Percentiles rank a stretch among this genome's conserved stretches.
Conservation (phyloP, 1,284 basidiomycete species). For the Trichosporon inkin region DNA sequence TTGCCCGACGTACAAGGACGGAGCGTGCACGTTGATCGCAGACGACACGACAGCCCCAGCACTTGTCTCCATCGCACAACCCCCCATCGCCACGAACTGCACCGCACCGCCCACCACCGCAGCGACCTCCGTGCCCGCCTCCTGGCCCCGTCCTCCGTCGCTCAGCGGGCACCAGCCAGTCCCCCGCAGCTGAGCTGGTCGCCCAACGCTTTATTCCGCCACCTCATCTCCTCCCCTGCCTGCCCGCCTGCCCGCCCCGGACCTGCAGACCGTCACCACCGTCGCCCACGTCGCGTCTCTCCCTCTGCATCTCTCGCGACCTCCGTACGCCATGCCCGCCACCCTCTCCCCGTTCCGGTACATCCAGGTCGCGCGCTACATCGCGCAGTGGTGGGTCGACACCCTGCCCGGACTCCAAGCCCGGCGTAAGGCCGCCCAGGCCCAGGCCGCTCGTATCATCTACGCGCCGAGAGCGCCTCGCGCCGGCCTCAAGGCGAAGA, state of each 20-base stretch:
- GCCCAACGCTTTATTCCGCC: conserved; percentile 5
- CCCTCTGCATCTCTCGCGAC: not conserved
- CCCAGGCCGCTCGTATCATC: conserved; percentile 19
- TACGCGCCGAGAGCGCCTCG: conserved; percentile 14
- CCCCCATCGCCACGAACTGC: not conserved
- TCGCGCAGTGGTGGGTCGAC: conserved; percentile 41
- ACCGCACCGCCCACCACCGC: conserved; percentile 6
- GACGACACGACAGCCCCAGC: not conserved
- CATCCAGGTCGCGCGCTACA: conserved; percentile 40
- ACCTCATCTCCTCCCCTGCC: not conserved
- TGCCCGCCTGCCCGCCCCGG: conserved; percentile 2
- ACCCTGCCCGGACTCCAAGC: conserved; percentile 24
- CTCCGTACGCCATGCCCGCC: conserved; percentile 26
- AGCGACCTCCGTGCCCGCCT: not conserved
- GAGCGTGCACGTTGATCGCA: conserved; percentile 5
- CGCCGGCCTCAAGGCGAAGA: not conserved
- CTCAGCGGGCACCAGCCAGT: conserved; percentile 10
- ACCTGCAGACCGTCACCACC: conserved; percentile 1
- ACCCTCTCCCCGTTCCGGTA: conserved; percentile 46
- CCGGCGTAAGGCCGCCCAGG: conserved; percentile 28
- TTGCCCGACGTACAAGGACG: not conserved
- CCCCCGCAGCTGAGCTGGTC: conserved; percentile 13
- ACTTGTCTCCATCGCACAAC: not conserved
- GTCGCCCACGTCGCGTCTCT: not conserved
- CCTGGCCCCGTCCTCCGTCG: not conserved